A percentile compares a stretch with the other conserved stretches of the same genome.
phyloP scores from a whole-genome alignment of 257 asterid genomes.

The Primulina huaijiensis region DNA sequence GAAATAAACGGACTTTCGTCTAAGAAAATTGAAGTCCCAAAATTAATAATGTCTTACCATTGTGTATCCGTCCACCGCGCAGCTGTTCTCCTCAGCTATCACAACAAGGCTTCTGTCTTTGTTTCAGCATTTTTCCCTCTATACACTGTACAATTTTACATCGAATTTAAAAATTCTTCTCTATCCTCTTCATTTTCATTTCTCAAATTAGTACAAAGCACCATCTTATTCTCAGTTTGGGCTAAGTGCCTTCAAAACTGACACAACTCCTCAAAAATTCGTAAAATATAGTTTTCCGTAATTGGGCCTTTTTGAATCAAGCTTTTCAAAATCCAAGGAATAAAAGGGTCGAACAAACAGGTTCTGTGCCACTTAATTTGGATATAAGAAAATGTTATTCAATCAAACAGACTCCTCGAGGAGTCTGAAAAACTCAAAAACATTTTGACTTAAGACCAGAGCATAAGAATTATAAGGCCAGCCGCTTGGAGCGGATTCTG shows the following conservation, averaged over 20 bases:
- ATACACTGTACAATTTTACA: background rate
- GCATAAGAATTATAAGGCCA: background rate
- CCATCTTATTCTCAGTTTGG: background rate
- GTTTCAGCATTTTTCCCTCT: background rate
- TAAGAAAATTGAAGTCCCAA: too few species aligned
- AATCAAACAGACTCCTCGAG: background rate
- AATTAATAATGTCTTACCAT: background rate
- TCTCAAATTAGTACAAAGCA: background rate
- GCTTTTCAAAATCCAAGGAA: background rate
- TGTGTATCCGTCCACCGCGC: background rate
- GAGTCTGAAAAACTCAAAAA: background rate
- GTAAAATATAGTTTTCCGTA: background rate
- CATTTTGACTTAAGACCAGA: background rate
- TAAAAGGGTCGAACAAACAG: background rate
- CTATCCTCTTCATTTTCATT: background rate
- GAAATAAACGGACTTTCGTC: too few species aligned
- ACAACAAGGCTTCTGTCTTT: background rate
- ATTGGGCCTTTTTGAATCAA: background rate
- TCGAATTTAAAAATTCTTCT: background rate
- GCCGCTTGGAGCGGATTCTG: background rate
- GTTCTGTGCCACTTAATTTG: background rate
- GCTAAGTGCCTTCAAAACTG: background rate
- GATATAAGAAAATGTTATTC: background rate
- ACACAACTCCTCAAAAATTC: background rate
- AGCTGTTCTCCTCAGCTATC: background rate